Evolutionary conservation across 495 filamentous ascomycete genomes (phyloP).

Genomic region (Penicillium odoratum): DNA sequence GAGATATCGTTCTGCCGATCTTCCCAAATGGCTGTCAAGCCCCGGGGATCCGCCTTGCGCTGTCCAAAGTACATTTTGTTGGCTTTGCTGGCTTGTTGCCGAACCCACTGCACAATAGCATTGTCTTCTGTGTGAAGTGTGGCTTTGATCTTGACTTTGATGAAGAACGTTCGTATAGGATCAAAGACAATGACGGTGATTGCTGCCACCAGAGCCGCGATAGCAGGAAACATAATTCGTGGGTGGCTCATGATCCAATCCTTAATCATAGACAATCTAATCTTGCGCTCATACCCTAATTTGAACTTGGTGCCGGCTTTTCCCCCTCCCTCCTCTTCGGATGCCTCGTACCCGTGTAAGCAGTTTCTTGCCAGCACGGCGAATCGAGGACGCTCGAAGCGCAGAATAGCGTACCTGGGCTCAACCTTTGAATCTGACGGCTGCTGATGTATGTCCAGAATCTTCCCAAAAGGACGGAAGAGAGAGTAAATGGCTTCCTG

Average conservation of each 20-base stretch:
- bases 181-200: conserved; percentile 92
- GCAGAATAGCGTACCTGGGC: conserved; percentile 76
- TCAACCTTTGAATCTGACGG: conserved; percentile 78
- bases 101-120: conserved; percentile 73
- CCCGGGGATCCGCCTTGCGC: conserved; percentile 59
- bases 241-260: conserved; percentile 93
- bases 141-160: conserved; percentile 81
- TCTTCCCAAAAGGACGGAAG: conserved; percentile 89
- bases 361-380: conserved; percentile 90
- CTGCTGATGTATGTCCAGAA: conserved; percentile 76
- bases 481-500: conserved; percentile 83
- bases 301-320: conserved; percentile 71
- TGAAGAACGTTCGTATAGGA: conserved; percentile 87
- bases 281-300: conserved; percentile 76
- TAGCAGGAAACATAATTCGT: conserved; percentile 76
- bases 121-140: conserved; percentile 71
- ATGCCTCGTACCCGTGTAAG: conserved; percentile 78
- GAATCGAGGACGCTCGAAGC: conserved; percentile 67
- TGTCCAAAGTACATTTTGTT: conserved; percentile 64
- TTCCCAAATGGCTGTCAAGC: conserved; percentile 81
- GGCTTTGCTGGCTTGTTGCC: conserved; percentile 64
- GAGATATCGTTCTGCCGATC: conserved; percentile 80
- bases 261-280: conserved; percentile 73
- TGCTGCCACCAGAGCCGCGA: conserved; percentile 78
- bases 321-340: conserved; percentile 65